Percentiles rank a stretch among this genome's conserved stretches.
phyloP scores from a whole-genome alignment of 208 protist genomes.

The Trypanosoma scelopori region DNA sequence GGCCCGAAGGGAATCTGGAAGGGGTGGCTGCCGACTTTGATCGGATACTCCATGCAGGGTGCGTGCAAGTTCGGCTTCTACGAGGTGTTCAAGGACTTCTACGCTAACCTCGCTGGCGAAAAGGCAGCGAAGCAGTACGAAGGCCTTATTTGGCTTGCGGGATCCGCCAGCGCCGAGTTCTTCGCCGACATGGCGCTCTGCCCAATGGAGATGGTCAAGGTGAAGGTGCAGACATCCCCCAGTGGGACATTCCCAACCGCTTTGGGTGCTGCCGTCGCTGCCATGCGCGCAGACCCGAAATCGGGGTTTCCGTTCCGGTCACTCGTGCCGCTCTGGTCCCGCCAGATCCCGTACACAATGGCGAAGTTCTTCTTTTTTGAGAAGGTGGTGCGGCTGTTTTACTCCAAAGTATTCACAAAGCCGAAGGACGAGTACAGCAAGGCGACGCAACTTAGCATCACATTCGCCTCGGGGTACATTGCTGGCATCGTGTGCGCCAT shows the following conservation, averaged over 20 bases:
- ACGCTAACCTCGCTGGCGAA: conserved; percentile 87
- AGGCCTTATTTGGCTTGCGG: conserved; percentile 86
- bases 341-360: conserved; percentile 97
- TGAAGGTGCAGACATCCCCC: conserved; percentile 91
- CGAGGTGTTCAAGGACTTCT: conserved; percentile 94
- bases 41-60: conserved; percentile 94
- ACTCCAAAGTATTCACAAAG: conserved; percentile 88
- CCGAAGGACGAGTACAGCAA: conserved; percentile 91
- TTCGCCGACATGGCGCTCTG: conserved; percentile 96
- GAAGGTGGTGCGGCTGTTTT: conserved; percentile 80
- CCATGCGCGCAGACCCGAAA: conserved; percentile 67
- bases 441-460: conserved; percentile 84
- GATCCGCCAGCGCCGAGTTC: conserved; percentile 95
- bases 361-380: conserved; percentile 95
- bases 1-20: conserved; percentile 78
- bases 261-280: conserved; percentile 60
- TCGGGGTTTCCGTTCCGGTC: conserved; percentile 90
- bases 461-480: conserved; percentile 93
- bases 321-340: conserved; percentile 89
- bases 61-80: conserved; percentile 95
- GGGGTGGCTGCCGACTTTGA: conserved; percentile 91
- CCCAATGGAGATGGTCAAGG: conserved; percentile 94
- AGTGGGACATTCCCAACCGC: conserved; percentile 78
- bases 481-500: conserved; percentile 94
- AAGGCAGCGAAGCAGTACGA: conserved; percentile 71